Percentiles rank a stretch among this genome's conserved stretches.
phyloP scores from a whole-genome alignment of 352 stramenopile genomes.

The Pythium coloratum region DNA sequence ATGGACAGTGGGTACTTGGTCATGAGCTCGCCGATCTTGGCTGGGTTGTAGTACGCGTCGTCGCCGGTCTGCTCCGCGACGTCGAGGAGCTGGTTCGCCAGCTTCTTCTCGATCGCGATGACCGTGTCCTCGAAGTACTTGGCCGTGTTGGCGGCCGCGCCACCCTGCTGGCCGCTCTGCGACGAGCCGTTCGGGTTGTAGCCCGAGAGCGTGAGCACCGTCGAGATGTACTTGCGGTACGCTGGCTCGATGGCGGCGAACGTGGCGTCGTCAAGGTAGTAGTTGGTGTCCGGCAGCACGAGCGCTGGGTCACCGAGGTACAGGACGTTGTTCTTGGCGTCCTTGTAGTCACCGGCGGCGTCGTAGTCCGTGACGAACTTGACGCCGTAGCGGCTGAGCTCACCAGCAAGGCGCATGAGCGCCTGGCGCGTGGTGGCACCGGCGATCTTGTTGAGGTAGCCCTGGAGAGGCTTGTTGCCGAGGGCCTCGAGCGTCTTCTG shows the following conservation, averaged over 20 bases:
- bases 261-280: slow-evolving; percentile 76
- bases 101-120: slow-evolving; percentile 62
- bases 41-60: slow-evolving; percentile 79
- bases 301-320: slow-evolving; percentile 79
- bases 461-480: slow-evolving; percentile 42
- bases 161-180: neutral
- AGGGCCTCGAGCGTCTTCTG: slow-evolving; percentile 43
- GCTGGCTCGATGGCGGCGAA: slow-evolving; percentile 37
- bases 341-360: slow-evolving; percentile 64
- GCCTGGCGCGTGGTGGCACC: slow-evolving; percentile 24
- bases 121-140: slow-evolving; percentile 39
- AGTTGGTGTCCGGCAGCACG: slow-evolving; percentile 83
- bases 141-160: neutral
- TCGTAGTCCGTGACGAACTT: slow-evolving; percentile 69
- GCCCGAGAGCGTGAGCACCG: slow-evolving; percentile 39
- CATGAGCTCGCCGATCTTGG: slow-evolving; percentile 65
- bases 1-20: slow-evolving; percentile 54
- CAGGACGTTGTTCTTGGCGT: slow-evolving; percentile 73
- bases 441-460: slow-evolving; percentile 39
- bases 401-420: slow-evolving; percentile 42
- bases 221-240: slow-evolving; percentile 43
- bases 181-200: slow-evolving; percentile 19
- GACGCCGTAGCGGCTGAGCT: slow-evolving; percentile 37
- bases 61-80: slow-evolving; percentile 47
- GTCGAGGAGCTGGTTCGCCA: slow-evolving; percentile 60